phyloP scores from a whole-genome alignment of 768 basidiomycete species.

The Clavulina sp. region DNA sequence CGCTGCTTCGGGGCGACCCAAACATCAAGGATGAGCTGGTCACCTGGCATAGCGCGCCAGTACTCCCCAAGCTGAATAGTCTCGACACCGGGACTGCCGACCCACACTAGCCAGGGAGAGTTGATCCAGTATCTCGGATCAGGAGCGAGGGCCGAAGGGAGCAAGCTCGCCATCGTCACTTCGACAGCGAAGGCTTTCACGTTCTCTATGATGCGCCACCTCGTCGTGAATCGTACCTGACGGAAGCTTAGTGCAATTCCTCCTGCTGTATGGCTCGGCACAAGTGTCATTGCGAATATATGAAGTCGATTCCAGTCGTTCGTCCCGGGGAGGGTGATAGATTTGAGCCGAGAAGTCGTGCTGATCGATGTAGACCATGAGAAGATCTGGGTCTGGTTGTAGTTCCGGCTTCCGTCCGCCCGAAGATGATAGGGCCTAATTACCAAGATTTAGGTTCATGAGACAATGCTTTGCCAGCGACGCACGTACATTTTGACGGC shows the following conservation, averaged over 20 bases:
- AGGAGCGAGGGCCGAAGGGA: constrained; percentile 19
- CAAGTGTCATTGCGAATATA: constrained; percentile 14
- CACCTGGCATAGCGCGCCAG: constrained; percentile 31
- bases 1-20: constrained; percentile 1
- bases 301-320: constrained; percentile 20
- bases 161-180: constrained; percentile 34
- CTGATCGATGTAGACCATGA: constrained; percentile 12
- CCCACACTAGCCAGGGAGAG: background rate
- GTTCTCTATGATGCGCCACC: constrained; percentile 9
- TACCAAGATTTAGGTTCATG: background rate
- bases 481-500: constrained; percentile 11
- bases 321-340: constrained; percentile 27
- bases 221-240: constrained; percentile 5
- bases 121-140: constrained; percentile 6
- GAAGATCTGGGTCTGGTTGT: constrained; percentile 14
- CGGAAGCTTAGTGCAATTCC: background rate
- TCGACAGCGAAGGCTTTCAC: constrained; percentile 21
- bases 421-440: constrained; percentile 13
- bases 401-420: constrained; percentile 3
- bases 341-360: constrained; percentile 24
- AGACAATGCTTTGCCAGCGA: background rate
- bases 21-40: constrained; percentile 34
- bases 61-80: constrained; percentile 28
- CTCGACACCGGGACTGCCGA: constrained; percentile 13
- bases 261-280: constrained; percentile 5